Conservation (phyloP, 495 filamentous ascomycete genomes). For the Sphaerosporella brunnea region DNA sequence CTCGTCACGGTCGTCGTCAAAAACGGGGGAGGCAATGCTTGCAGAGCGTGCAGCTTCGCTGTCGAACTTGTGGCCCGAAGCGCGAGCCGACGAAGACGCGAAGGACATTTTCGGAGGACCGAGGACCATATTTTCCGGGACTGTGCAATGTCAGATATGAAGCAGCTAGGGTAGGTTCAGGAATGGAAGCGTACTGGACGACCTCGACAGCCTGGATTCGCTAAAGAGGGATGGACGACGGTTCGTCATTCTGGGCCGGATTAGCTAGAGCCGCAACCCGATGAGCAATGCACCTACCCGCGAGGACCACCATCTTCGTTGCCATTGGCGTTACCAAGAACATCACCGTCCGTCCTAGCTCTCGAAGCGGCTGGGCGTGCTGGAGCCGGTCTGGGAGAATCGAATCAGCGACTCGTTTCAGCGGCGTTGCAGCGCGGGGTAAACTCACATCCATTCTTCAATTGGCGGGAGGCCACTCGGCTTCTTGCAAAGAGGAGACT, state of each 20-base stretch:
- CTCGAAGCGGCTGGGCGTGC: slow-evolving; percentile 34
- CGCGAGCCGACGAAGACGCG: slow-evolving; percentile 49
- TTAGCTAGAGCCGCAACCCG: too few relatives aligned
- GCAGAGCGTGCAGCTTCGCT: slow-evolving; percentile 16
- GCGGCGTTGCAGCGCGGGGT: slow-evolving; percentile 8
- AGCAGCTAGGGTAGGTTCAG: slow-evolving; percentile 12
- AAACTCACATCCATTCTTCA: slow-evolving; percentile 96
- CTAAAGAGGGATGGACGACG: slow-evolving; percentile 45
- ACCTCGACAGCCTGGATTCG: slow-evolving; percentile 43
- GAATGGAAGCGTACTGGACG: slow-evolving; percentile 39
- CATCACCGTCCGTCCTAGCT: slow-evolving; percentile 30
- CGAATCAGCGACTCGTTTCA: slow-evolving; percentile 22
- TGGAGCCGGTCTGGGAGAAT: slow-evolving; percentile 31
- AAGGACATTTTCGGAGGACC: slow-evolving; percentile 78
- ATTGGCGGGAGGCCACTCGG: slow-evolving; percentile 64
- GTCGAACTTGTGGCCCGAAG: slow-evolving; percentile 32
- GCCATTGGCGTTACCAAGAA: slow-evolving; percentile 21
- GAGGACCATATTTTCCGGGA: slow-evolving; percentile 66
- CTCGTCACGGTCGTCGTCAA: slow-evolving; percentile 24
- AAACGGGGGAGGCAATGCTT: slow-evolving; percentile 16
- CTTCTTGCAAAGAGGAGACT: slow-evolving; percentile 72
- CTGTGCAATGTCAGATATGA: slow-evolving; percentile 27
- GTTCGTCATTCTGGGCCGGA: slow-evolving; percentile 27
- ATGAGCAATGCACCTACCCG: too few relatives aligned
- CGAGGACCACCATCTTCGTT: slow-evolving; percentile 13